phyloP scores from a whole-genome alignment of 2,329 filamentous ascomycete species.

The Paecilomyces sp. region DNA sequence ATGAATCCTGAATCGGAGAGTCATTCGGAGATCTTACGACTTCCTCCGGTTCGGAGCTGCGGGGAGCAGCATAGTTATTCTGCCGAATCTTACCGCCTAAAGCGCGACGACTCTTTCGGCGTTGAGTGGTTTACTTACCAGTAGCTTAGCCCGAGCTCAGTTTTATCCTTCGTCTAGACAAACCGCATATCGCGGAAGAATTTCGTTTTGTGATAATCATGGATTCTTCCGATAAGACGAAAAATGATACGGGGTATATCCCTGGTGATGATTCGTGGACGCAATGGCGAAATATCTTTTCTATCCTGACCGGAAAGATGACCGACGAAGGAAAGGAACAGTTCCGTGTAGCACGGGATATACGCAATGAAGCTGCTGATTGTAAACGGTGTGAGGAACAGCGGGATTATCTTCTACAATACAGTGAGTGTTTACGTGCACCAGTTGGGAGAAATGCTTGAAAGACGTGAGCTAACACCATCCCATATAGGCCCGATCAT shows the following conservation, averaged over 20 bases:
- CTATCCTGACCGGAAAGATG: conserved; percentile 67
- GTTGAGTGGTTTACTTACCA: background rate
- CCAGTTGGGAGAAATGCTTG: background rate
- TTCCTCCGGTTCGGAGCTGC: conserved; percentile 24
- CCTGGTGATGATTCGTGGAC: conserved; percentile 36
- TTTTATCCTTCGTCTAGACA: background rate
- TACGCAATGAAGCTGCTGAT: conserved; percentile 67
- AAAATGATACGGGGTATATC: conserved; percentile 27
- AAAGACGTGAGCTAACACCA: conserved; percentile 3
- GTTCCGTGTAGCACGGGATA: conserved; percentile 72
- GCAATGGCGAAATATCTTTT: conserved; percentile 79
- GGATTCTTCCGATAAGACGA: conserved; percentile 13
- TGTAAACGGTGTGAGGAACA: conserved; percentile 73
- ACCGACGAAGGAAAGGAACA: conserved; percentile 61
- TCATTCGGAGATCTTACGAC: conserved; percentile 13
- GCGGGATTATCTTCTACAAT: conserved; percentile 74
- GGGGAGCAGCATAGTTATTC: background rate
- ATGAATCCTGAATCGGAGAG: background rate
- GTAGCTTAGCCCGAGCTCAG: background rate
- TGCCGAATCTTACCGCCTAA: background rate
- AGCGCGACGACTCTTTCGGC: background rate
- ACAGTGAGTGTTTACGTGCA: conserved; percentile 43
- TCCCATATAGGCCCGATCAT: conserved; percentile 59
- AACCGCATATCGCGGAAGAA: conserved; percentile 21
- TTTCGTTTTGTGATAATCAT: conserved; percentile 9